These are phyloP conservation scores for Trichoderma sp. DNA, from an alignment of 2,329 filamentous ascomycete genomes.

Conservation along the genomic window DNA sequence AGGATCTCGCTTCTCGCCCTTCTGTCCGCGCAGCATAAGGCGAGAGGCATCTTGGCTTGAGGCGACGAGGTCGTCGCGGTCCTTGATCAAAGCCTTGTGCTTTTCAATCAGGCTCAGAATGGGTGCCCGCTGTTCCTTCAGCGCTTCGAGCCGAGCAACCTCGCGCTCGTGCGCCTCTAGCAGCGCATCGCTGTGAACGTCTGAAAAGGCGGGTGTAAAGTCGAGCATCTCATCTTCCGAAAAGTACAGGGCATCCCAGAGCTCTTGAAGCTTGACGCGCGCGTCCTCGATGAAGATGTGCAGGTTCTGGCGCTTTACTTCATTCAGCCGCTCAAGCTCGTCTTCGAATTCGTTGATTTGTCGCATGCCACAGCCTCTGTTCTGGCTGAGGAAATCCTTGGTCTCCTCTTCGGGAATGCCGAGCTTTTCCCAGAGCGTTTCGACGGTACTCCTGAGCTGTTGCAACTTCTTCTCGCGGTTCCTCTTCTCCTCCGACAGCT, in stretches of 20 bases:
- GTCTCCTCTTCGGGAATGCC: conserved; percentile 79
- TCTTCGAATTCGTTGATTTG: conserved; percentile 96
- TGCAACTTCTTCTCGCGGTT: conserved; percentile 72
- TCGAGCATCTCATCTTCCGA: conserved; percentile 99
- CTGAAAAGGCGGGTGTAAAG: conserved; percentile 94
- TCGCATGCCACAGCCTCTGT: conserved; percentile 85
- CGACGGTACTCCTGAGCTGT: conserved; percentile 75
- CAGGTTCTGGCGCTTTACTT: conserved; percentile 91
- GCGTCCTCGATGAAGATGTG: conserved; percentile 96
- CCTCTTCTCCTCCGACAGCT: conserved; percentile 84
- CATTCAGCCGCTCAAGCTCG: conserved; percentile 79
- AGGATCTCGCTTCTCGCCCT: conserved; percentile 91
- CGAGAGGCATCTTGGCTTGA: conserved; percentile 95
- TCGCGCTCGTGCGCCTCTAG: conserved; percentile 94
- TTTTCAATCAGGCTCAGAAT: conserved; percentile 79
- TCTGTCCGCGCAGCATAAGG: conserved; percentile 84
- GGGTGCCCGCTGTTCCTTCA: conserved; percentile 85
- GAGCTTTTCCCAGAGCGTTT: conserved; percentile 84
- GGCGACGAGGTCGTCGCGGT: conserved; percentile 81
- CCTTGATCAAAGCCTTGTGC: conserved; percentile 77
- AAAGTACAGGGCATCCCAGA: conserved; percentile 93
- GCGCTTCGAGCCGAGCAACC: conserved; percentile 73
- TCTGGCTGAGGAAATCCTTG: conserved; percentile 79
- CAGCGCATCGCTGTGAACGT: conserved; percentile 94
- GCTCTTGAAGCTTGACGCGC: conserved; percentile 82